Evolutionary conservation across 2,329 filamentous ascomycete genomes (phyloP), one percentile per base, ranked within the genome.

Genomic region (Exophiala viscosa): DNA sequence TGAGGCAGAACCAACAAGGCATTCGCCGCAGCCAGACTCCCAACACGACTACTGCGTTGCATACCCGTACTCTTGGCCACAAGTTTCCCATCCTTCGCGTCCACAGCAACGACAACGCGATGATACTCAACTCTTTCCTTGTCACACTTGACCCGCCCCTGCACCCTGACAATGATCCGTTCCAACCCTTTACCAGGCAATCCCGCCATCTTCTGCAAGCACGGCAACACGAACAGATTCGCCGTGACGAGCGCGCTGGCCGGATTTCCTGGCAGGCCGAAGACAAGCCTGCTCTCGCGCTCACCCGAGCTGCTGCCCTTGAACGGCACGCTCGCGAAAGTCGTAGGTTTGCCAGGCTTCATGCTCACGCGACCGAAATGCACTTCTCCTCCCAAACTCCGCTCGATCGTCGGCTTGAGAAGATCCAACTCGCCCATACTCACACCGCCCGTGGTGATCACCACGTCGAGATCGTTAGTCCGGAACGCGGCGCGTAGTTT

Each of bases 371-470:
- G 86, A 18, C 93, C 93, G 63, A 99, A 99, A 70, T 96, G 93
- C 60, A 99, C 96, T 0, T 86, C 93, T 6, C 93, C 93, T 51
- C 90, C 90, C 1, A 99, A 81, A 1, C 84, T 79, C 38, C 92
- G 86, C 74, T 97, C 93, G 63, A 99, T 88, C 0, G 92, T 97
- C 0, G 93, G 92, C 69, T 99, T 99, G 15, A 99, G 82, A 6
- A 99, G 84, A 69, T 99, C 93, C 2, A 96, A 83, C 72, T 99
- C 93, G 51, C 93, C 93, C 93, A 99, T 99, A 8, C 89, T 95
- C 15, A 97, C 93, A 43, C 93, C 93, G 17, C 93, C 93, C 0
- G 88, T 92, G 13, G 93, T 97, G 64, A 99, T 84, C 52, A 99
- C 80, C 10, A 97, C 75, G 65, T 96, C 91, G 20, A 85, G 84